Conservation (phyloP, 2,329 filamentous ascomycete species). For the Tolypocladium guangdongense region DNA sequence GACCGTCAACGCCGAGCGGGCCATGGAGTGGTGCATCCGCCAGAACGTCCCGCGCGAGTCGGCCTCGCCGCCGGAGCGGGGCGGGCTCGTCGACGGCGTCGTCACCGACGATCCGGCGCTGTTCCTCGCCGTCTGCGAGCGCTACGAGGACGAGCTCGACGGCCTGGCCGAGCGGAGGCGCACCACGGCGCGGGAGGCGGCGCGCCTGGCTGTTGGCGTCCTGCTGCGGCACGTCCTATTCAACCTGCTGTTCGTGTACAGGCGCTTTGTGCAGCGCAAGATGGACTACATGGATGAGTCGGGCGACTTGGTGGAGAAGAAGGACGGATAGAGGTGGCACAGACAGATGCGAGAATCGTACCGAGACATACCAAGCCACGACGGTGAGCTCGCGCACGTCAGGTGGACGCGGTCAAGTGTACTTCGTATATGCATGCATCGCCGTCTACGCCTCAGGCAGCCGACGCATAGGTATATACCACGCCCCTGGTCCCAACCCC, state of each 20-base stretch:
- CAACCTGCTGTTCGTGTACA: conserved; percentile 13
- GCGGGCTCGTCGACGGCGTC: conserved; percentile 74
- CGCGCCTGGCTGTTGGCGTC: conserved; percentile 7
- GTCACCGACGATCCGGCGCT: conserved; percentile 72
- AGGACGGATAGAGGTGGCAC: background rate
- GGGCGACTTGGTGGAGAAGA: conserved; percentile 8
- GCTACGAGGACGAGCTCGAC: conserved; percentile 23
- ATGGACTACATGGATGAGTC: conserved; percentile 16
- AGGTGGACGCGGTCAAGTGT: background rate
- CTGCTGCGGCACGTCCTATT: conserved; percentile 10
- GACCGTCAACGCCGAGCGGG: conserved; percentile 72
- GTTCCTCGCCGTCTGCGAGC: conserved; percentile 50
- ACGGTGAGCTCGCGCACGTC: background rate
- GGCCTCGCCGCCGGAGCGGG: no score
- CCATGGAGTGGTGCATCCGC: conserved; percentile 72
- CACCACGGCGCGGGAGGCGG: conserved; percentile 6
- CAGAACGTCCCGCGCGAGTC: conserved; percentile 10
- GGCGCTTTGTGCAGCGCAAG: conserved; percentile 12
- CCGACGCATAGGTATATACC: background rate
- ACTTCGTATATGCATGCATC: background rate
- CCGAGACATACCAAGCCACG: background rate
- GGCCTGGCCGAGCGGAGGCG: conserved; percentile 6
- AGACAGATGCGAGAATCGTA: background rate
- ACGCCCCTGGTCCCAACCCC: background rate
- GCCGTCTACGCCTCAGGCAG: background rate